Evolutionary conservation across 75 land plant species (phyloP).

Genomic region (Selaginella moellendorffii): DNA sequence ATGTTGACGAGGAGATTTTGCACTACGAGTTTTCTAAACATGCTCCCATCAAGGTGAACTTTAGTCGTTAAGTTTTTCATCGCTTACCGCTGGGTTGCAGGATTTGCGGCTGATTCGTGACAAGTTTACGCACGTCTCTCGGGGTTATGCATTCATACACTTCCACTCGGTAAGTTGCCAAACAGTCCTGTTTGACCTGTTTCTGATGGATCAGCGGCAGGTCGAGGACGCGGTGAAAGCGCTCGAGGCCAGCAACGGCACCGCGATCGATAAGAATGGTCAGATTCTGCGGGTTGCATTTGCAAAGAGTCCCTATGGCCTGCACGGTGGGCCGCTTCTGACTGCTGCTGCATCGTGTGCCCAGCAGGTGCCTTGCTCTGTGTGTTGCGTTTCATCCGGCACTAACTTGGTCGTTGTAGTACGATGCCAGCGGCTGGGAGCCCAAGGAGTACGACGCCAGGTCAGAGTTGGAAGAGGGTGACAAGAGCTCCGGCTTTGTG

Average conservation of each 20-base stretch:
- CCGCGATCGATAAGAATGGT: conserved; percentile 84
- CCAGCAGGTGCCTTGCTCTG: conserved; percentile 76
- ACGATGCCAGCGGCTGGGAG: conserved; percentile 96
- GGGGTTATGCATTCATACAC: conserved; percentile 96
- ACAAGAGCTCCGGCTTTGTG: conserved; percentile 62
- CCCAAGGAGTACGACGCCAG: conserved; percentile 89
- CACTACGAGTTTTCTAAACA: conserved; percentile 95
- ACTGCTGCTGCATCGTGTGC: conserved; percentile 96
- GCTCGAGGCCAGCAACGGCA: conserved; percentile 89
- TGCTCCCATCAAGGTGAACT: conserved; percentile 88
- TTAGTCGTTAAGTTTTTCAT: neutral
- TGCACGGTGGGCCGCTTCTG: conserved; percentile 41
- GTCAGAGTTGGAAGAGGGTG: neutral
- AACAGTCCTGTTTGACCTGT: neutral
- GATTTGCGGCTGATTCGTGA: conserved; percentile 96
- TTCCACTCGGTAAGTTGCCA: conserved; percentile 60
- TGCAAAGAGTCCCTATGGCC: conserved; percentile 88
- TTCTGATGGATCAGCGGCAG: conserved; percentile 28
- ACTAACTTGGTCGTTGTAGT: conserved; percentile 33
- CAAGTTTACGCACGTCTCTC: conserved; percentile 88
- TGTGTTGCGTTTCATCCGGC: too few relatives aligned
- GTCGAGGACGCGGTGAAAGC: conserved; percentile 97
- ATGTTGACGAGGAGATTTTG: conserved; percentile 93
- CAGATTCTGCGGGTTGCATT: conserved; percentile 85
- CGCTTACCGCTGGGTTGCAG: conserved; percentile 26